Evolutionary conservation across 2,329 filamentous ascomycete species (phyloP), one percentile per base, ranked within the genome.

Genomic region (Gliomastix tumulicola): DNA sequence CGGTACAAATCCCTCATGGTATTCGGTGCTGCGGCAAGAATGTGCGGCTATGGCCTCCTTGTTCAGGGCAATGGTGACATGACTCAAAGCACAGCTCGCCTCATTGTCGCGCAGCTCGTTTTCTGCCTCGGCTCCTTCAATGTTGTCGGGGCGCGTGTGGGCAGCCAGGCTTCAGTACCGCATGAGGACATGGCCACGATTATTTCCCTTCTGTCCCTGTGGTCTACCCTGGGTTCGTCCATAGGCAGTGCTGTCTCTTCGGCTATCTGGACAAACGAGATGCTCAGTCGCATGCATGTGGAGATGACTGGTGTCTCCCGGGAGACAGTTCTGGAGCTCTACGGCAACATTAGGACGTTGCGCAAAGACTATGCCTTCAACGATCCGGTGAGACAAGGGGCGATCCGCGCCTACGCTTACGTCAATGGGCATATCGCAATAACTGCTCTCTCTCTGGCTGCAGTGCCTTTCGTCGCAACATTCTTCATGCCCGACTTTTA

Each of bases 401-500:
- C 56, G 2, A 56, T 63, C n/a, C 49, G 52, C 6, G 60, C 60
- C 3, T 63, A 63, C 37, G 41, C 56, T 7, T 36, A 42, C 12
- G 48, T 54, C 21, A 59, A 63, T 35, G 60, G 60, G 1, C 53
- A 57, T 25, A 62, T 65, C 12, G 49, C 53, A 20, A 52, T 55
- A 7, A 41, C 49, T 2, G 44, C 59, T 6, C 39, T 63, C 17
- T 39, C 43, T 5, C 41, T 65, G 13, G 46, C 57, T 20, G 38
- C 34, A 13, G 37, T 65, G 1, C 51, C 61, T 2, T 30, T 62
- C 0, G 34, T 63, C 20, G 59, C 56, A 5, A 47, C 59, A 2
- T 46, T 65, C 17, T 62, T 60, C 43, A 63, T 65, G 60, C 60
- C 63, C 31, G 53, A 66, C 49, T 66, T 42, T 44, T 59, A 57